Percentiles rank a stretch among this genome's conserved stretches.
Conservation (phyloP, 441 rosid genomes). For the Viola pubescens region DNA sequence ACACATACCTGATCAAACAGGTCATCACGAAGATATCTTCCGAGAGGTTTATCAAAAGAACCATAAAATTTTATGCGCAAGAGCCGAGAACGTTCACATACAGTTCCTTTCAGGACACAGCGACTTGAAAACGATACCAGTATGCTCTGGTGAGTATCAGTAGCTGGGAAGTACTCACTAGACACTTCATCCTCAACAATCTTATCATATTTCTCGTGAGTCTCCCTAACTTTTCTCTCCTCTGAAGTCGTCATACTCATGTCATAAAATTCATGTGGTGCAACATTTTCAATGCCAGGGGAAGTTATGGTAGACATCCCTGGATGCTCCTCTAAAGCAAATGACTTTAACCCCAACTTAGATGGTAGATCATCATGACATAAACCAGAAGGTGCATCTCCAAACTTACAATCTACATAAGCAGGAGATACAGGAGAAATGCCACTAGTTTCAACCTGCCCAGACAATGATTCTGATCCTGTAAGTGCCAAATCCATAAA, state of each 20-base stretch:
- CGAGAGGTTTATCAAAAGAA: conserved; percentile 90
- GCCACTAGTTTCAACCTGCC: conserved; percentile 30
- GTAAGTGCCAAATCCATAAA: conserved; percentile 18
- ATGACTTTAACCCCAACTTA: conserved; percentile 24
- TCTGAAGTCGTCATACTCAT: conserved; percentile 30
- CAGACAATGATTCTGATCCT: conserved; percentile 29
- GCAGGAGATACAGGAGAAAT: conserved; percentile 27
- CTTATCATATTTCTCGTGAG: conserved; percentile 35
- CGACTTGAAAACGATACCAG: conserved; percentile 85
- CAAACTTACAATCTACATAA: conserved; percentile 25
- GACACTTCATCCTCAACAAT: conserved; percentile 43
- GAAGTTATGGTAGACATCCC: conserved; percentile 18
- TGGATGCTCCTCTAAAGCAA: conserved; percentile 24
- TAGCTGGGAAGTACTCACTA: conserved; percentile 57
- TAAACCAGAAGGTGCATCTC: conserved; percentile 28
- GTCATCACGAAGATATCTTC: conserved; percentile 72
- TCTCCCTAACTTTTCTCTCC: conserved; percentile 29
- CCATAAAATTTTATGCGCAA: conserved; percentile 89
- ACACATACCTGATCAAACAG: conserved; percentile 70
- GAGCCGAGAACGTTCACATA: conserved; percentile 82
- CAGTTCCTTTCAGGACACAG: conserved; percentile 64
- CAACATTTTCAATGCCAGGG: conserved; percentile 9
- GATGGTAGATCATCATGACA: conserved; percentile 24
- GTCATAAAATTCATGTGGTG: conserved; percentile 11
- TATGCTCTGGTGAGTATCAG: conserved; percentile 86